Evolutionary conservation across 2,329 filamentous ascomycete genomes (phyloP), one percentile per base, ranked within the genome.

Genomic region (Pseudocercospora eumusae): DNA sequence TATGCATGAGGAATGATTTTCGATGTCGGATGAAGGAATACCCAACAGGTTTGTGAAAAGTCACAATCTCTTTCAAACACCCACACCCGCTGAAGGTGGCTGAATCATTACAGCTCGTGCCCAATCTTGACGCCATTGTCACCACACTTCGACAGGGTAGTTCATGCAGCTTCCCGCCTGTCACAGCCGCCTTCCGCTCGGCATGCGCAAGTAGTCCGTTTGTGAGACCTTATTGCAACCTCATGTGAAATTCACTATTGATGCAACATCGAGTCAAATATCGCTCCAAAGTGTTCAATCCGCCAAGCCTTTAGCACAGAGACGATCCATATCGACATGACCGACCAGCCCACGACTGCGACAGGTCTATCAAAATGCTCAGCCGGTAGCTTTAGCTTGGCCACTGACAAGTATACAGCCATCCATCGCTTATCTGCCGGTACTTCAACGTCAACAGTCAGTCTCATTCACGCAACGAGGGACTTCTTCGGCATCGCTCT

Each of bases 11-110:
- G 44, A 25, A 47, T 15, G 44, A 47, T 23, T 47, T 20, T 27
- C 21, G 49, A 27, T 25, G 49, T 21, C 27, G 49, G 18, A 49
- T 25, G 20, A 49, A 52, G 49, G n/a, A 52, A 52, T 52, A 31
- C 49, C 23, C 49, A 52, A 52, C 11, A 27, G 49, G 49, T 25
- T 27, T 10, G 25, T 18, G 25, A 52, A 31, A 40, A 20, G 23
- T 15, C 11, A 52, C 49, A 28, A 25, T 52, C 49, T 52, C 20
- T 18, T 8, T 40, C 1, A 52, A 52, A 25, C 25, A 28, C 49
- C 23, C 49, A 31, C 49, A 52, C 49, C 49, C 15, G n/a, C 49
- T 31, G 49, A 52, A 52, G n/a, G 25, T 52, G 25, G 49, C 49
- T 52, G 25, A 31, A 52, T n/a, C 49, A 31, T 4, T 18, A 13